Base-by-base conservation (phyloP, 208 protist genomes). In the Leishmania martiniquensis region DNA sequence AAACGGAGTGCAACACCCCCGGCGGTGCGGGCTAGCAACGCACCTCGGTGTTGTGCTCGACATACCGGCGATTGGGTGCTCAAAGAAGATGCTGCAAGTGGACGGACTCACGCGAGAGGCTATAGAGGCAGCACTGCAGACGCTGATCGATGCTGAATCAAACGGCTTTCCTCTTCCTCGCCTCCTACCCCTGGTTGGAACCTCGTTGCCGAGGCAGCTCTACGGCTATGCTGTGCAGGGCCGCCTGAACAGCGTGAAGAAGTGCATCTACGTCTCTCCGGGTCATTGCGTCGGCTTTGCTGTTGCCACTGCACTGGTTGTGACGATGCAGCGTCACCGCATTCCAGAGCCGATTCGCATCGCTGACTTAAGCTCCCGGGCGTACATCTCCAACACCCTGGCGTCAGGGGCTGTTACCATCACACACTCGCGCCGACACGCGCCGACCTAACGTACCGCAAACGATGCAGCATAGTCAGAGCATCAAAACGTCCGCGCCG, bases 1-100 rank as follows among this genome's bases (percentile, higher is more conserved):
- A 20, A 99, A 99, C 75, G 98, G 98, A 4, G 87, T 98, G 4
- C 90, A 98, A 47, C 98, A 99, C 68, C 95, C 89, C 44, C 77
- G 96, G 13, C 90, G 95, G 13, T 98, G 97, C 69, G 98, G 98
- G 6, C 80, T 98, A 3, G 98, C 98, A 12, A 97, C 88, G 44
- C 98, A 99, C 78, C 84, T 99, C 4, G 98, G 98, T 42, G 93
- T 99, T 4, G 67, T 95, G 6, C 69, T 91, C 0, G 89, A 89
- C 78, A 83, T 98, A 32, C 98, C 98, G 7, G 98, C 97, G 0
- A 89, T 99, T 79, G 97, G 97, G 25, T 93, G 95, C 51, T 93
- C 92, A 0, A 99, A 98, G 83, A 98, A 92, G 15, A 89, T 98
- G 39, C 85, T 98, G 57, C 60, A 85, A 9, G 87, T 98, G 6